Evolutionary conservation across 306 rosid genomes (phyloP), one percentile per base, ranked within the genome.

Genomic region (Ammopiptanthus mongolicus): DNA sequence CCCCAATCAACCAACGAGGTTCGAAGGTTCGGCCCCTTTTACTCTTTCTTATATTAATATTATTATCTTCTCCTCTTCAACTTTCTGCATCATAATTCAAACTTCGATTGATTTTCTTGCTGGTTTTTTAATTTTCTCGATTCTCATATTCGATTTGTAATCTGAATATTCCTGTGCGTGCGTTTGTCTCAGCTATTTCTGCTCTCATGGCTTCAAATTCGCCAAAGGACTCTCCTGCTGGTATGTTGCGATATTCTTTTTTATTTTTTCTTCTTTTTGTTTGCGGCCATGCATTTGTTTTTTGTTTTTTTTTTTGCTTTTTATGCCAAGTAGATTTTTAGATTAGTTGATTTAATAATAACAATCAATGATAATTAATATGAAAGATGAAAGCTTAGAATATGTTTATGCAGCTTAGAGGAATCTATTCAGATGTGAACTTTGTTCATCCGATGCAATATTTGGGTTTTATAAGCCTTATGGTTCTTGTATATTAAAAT

Each of bases 141-240:
- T 71, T 62, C 36, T 8, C 10, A 58, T 50, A 18, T 22, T 1
- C 14, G 7, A 56, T 55, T 48, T 3, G 1, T 67, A 69, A 65
- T 74, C 58, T 73, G 60, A 42, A 41, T 48, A 1, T 39, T 0
- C 41, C 3, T 39, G 37, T 73, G 42, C 18, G 28, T 50, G 23
- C 46, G 42, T 74, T 73, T 59, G 57, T 72, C 78, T 74, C 82
- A 91, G 93, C 69, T 51, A 12, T 17, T 79, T 80, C 37, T 55
- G 52, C 29, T 55, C 34, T 36, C 52, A 91, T 91, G 97, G 96
- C 93, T 76, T 90, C 97, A 2, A 76, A 83, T 69, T 69, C 84
- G 65, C 76, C 37, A 55, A 91, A 86, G 86, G 93, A 91, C 83
- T 56, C 55, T 46, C 89, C 90, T 29, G 84, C 90, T 82, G 97